phyloP scores from a whole-genome alignment of 192 early-diverging fungal species.

The Helicostylum pulchrum region DNA sequence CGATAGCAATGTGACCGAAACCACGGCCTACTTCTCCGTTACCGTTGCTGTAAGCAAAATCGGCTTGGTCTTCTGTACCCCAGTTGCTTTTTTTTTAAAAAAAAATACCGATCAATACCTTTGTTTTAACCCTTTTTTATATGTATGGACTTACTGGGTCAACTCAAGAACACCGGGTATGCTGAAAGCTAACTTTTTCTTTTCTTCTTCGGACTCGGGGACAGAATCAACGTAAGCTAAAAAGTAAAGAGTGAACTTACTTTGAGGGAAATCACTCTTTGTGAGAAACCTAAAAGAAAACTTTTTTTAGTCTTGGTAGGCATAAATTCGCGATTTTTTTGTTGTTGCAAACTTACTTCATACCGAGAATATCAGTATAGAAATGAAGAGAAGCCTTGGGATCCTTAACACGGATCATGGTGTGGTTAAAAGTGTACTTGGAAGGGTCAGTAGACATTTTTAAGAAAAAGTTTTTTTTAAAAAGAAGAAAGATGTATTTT shows the following conservation, averaged over 20 bases:
- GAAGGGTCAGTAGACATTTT: constrained; percentile 27
- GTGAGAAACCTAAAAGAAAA: constrained; percentile 40
- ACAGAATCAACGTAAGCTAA: constrained; percentile 60
- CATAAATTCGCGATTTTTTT: neutral
- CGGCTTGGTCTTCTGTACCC: constrained; percentile 67
- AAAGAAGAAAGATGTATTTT: too few species aligned
- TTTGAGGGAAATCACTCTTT: constrained; percentile 42
- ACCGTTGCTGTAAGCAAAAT: constrained; percentile 65
- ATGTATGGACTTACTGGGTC: constrained; percentile 60
- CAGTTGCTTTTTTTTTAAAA: constrained; percentile 61
- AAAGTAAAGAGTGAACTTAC: constrained; percentile 71
- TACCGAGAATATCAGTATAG: constrained; percentile 73
- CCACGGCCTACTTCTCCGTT: constrained; percentile 70
- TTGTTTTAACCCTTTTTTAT: neutral
- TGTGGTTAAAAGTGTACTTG: constrained; percentile 65
- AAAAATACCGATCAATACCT: neutral
- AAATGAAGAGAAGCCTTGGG: constrained; percentile 71
- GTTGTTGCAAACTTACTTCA: constrained; percentile 54
- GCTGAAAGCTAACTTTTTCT: constrained; percentile 49
- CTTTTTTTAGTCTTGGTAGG: neutral
- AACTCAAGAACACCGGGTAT: constrained; percentile 76
- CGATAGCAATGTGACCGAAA: constrained; percentile 80
- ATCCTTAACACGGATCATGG: constrained; percentile 85
- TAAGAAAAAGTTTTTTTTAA: too few species aligned
- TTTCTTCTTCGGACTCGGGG: constrained; percentile 48